Conservation (phyloP, 2,329 filamentous ascomycete genomes). For the Raffaelea ambrosiae region DNA sequence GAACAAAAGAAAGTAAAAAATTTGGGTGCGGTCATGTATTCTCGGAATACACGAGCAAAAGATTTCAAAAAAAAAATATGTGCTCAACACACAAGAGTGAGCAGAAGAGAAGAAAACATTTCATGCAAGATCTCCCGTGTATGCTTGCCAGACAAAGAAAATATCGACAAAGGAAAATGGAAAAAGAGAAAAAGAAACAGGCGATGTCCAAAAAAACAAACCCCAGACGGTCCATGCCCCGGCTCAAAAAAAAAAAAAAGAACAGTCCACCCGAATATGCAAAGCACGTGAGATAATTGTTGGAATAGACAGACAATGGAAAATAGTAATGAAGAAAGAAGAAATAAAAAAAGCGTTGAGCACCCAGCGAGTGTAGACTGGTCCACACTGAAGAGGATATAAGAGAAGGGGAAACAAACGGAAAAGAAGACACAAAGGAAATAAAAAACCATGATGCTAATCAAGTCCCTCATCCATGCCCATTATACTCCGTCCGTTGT, state of each 20-base stretch:
- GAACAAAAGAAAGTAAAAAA: slow-evolving; percentile 1
- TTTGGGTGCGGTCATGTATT: not conserved
- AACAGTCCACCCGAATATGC: not conserved
- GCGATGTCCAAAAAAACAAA: too few species aligned
- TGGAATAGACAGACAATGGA: not conserved
- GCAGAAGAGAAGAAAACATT: not conserved
- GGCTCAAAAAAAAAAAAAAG: not conserved
- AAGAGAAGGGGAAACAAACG: slow-evolving; percentile 4
- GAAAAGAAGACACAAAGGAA: slow-evolving; percentile 13
- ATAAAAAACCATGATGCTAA: slow-evolving; percentile 7
- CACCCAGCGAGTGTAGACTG: not conserved
- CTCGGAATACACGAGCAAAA: not conserved
- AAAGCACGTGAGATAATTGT: not conserved
- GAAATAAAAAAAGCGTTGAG: slow-evolving; percentile 10
- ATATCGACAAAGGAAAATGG: not conserved
- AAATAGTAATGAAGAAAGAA: slow-evolving; percentile 9
- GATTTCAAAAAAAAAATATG: not conserved
- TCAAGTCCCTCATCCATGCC: slow-evolving; percentile 6
- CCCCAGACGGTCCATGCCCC: too few species aligned
- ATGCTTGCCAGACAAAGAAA: slow-evolving; percentile 5
- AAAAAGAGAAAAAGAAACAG: not conserved
- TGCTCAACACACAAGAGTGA: too few species aligned
- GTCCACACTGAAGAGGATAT: not conserved
- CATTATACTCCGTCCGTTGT: not conserved
- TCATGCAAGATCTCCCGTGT: not conserved